Evolutionary conservation across 2,329 filamentous ascomycete species (phyloP).

Genomic region (Penicillium digitatum): DNA sequence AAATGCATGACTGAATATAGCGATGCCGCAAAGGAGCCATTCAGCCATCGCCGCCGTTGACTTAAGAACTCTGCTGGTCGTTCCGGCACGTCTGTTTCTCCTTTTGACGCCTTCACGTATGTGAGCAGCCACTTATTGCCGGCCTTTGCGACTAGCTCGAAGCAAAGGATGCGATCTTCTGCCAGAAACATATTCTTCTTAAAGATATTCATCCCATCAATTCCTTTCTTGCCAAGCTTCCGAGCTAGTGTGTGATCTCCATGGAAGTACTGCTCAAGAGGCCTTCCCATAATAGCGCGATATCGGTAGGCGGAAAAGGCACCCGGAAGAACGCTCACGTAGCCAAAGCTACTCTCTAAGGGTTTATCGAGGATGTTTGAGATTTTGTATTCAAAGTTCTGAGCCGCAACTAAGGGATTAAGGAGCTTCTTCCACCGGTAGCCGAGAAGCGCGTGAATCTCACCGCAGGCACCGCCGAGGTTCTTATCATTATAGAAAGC

Average conservation of each 20-base stretch:
- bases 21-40: conserved; percentile 93
- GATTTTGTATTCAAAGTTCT: conserved; percentile 99
- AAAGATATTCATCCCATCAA: conserved; percentile 99
- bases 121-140: conserved; percentile 96
- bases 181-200: conserved; percentile 99
- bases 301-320: conserved; percentile 96
- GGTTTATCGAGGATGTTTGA: conserved; percentile 97
- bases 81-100: conserved; percentile 95
- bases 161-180: conserved; percentile 97
- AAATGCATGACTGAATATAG: conserved; percentile 97
- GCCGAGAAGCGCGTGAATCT: conserved; percentile 94
- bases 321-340: conserved; percentile 91
- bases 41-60: conserved; percentile 93
- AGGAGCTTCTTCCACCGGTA: conserved; percentile 80
- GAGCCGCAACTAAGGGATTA: conserved; percentile 86
- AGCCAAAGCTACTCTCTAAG: conserved; percentile 88
- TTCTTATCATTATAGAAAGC: conserved; percentile 99
- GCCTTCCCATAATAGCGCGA: conserved; percentile 91
- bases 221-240: conserved; percentile 91
- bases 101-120: conserved; percentile 97
- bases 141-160: conserved; percentile 94
- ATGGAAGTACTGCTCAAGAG: conserved; percentile 95
- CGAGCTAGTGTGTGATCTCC: conserved; percentile 93
- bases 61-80: conserved; percentile 91
- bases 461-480: conserved; percentile 90